Evolutionary conservation across 306 rosid species (phyloP).

Genomic region (Cicer bijugum): DNA sequence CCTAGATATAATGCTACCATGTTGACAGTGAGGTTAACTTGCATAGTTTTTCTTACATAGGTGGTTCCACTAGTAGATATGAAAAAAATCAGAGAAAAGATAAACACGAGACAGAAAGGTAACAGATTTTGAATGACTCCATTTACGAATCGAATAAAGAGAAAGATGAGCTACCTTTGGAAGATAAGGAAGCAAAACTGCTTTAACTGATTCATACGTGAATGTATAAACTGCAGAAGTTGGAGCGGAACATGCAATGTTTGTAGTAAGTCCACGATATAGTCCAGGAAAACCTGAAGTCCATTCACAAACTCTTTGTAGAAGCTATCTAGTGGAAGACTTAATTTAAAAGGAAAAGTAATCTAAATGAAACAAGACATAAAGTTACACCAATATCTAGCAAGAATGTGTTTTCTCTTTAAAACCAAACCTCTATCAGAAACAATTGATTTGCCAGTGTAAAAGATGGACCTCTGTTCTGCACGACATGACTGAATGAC

Average conservation of each 20-base stretch:
- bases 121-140: constrained; percentile 26
- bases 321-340: constrained; percentile 26
- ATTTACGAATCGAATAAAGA: constrained; percentile 35
- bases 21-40: constrained; percentile 27
- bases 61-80: constrained; percentile 18
- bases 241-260: constrained; percentile 89
- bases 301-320: constrained; percentile 40
- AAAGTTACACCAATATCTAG: constrained; percentile 28
- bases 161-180: constrained; percentile 62
- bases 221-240: constrained; percentile 89
- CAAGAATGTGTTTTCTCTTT: constrained; percentile 22
- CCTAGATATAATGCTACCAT: constrained; percentile 19
- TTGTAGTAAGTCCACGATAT: constrained; percentile 89
- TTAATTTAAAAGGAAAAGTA: constrained; percentile 36
- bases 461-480: constrained; percentile 71
- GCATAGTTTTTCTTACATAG: constrained; percentile 33
- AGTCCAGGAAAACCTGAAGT: constrained; percentile 88
- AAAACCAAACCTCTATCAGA: constrained; percentile 80
- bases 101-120: constrained; percentile 30
- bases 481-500: constrained; percentile 78
- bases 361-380: constrained; percentile 32
- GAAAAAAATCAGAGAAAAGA: constrained; percentile 22
- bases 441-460: constrained; percentile 81
- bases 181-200: constrained; percentile 81
- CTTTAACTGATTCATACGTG: constrained; percentile 92